These are phyloP conservation scores for Trametes villosa DNA, from an alignment of 768 basidiomycete species.

Conservation along the genomic window DNA sequence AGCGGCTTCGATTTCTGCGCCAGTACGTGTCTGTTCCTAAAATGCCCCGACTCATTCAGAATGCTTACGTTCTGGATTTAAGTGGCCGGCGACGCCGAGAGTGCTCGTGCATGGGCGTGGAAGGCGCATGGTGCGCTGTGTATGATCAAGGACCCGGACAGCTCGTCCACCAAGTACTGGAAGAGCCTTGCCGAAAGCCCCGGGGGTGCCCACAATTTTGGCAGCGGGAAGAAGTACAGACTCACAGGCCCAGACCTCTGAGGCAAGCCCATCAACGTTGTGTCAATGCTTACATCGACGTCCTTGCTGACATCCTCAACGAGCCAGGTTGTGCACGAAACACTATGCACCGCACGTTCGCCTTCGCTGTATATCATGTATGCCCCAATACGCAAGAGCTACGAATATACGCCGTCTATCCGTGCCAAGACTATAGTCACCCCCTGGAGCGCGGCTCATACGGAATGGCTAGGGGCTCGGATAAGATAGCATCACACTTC, in stretches of 20 bases:
- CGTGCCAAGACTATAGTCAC: no score
- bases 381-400: no score
- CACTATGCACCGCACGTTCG: no score
- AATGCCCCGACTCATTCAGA: background rate
- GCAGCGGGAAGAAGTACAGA: background rate
- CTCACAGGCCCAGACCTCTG: background rate
- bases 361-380: no score
- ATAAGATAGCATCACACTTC: no score
- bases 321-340: no score
- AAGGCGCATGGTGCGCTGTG: conserved; percentile 7
- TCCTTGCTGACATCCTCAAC: no score
- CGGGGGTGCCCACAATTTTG: background rate
- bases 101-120: conserved; percentile 1
- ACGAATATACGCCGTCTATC: no score
- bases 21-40: background rate
- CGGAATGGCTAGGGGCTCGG: no score
- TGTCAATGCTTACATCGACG: no score
- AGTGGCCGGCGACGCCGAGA: conserved; percentile 1
- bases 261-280: no score
- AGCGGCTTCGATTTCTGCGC: background rate
- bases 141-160: background rate
- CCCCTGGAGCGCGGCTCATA: no score
- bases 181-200: background rate
- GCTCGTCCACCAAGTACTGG: background rate
- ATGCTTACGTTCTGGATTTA: background rate